Evolutionary conservation across 306 rosid species (phyloP).

Genomic region (Vachellia collinsii): DNA sequence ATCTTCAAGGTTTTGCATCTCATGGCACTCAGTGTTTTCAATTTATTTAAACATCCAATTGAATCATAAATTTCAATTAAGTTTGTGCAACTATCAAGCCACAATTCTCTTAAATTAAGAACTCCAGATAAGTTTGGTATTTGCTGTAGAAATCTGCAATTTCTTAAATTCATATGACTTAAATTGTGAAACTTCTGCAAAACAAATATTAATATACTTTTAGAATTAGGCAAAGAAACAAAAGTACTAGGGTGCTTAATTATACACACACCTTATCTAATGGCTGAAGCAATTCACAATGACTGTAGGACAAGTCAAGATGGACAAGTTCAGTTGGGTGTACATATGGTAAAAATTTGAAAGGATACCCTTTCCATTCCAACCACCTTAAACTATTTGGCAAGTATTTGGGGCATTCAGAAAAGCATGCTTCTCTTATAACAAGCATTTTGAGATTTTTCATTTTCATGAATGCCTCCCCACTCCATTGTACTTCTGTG

Average conservation of each 20-base stretch:
- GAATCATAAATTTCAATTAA: not conserved
- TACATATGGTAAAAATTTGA: not conserved
- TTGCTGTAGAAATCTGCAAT: not conserved
- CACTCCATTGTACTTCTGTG: not conserved
- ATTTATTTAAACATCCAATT: not conserved
- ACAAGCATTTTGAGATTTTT: not conserved
- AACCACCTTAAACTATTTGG: conserved; percentile 18
- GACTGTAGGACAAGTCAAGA: not conserved
- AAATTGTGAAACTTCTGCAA: not conserved
- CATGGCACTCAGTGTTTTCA: not conserved
- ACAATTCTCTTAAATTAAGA: not conserved
- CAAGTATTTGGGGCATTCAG: not conserved
- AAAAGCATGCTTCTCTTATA: not conserved
- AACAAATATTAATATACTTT: too few relatives aligned
- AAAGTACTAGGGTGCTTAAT: too few relatives aligned
- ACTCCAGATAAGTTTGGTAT: not conserved
- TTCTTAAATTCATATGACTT: not conserved
- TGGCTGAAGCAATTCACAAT: not conserved
- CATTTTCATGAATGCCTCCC: not conserved
- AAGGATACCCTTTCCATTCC: not conserved
- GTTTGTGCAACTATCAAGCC: not conserved
- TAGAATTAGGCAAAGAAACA: not conserved
- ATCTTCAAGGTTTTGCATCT: not conserved
- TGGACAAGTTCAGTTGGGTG: not conserved
- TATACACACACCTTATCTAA: not conserved